Evolutionary conservation across 371 early-diverging fungal species (phyloP).

Genomic region (Mucor racemosus): DNA sequence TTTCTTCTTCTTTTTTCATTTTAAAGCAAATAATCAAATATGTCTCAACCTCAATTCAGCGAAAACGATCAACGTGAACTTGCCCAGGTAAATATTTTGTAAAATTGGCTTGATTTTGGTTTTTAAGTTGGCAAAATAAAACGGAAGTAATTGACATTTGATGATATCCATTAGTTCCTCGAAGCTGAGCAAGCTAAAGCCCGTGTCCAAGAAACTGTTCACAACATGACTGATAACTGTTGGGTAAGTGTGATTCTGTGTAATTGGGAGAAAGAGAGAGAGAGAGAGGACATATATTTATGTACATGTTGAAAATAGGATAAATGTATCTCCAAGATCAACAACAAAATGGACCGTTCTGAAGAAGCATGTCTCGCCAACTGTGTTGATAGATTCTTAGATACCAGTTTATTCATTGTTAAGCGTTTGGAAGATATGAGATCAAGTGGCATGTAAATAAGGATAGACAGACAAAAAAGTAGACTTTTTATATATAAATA

Average conservation of each 20-base stretch:
- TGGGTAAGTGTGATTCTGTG: conserved; percentile 45
- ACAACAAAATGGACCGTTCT: conserved; percentile 67
- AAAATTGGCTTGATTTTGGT: no score
- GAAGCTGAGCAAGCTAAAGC: conserved; percentile 77
- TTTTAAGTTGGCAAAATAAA: no score
- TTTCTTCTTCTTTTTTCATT: conserved; percentile 12
- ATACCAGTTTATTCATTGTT: conserved; percentile 74
- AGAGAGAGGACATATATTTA: background rate
- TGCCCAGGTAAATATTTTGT: conserved; percentile 29
- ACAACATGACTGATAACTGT: conserved; percentile 75
- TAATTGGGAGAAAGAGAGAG: background rate
- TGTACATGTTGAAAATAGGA: conserved; percentile 39
- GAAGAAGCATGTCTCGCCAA: conserved; percentile 78
- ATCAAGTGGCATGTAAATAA: conserved; percentile 37
- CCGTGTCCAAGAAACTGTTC: conserved; percentile 70
- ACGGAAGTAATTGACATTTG: background rate
- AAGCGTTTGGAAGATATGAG: conserved; percentile 64
- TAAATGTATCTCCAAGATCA: conserved; percentile 74
- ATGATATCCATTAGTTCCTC: conserved; percentile 48
- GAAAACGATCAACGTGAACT: conserved; percentile 70
- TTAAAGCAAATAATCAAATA: background rate
- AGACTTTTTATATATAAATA: no score
- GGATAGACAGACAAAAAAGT: no score
- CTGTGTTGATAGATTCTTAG: conserved; percentile 84
- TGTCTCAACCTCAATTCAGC: conserved; percentile 54